Evolutionary conservation across 345 rosid species (phyloP), one percentile per base, ranked within the genome.

Genomic region (Camelina sativa): DNA sequence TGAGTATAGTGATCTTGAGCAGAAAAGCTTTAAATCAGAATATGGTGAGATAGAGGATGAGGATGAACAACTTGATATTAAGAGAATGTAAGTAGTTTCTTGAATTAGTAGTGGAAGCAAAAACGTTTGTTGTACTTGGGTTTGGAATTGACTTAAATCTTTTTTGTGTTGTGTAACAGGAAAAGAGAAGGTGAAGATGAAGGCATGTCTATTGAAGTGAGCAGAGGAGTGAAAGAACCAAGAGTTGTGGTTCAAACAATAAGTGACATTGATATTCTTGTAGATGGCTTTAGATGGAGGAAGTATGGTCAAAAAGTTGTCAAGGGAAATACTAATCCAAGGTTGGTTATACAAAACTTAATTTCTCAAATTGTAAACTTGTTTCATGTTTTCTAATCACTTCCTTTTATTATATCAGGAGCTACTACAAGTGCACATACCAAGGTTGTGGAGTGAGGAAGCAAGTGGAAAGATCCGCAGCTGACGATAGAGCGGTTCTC

Each of bases 221-320:
- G 80, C 84, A 89, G 90, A 79, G 89, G 97, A 78, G 91, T 92
- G 62, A 89, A 96, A 65, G 98, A 95, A 73, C 98, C 98, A 4
- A 89, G 97, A 78, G 97, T 95, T 62, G 97, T 92, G 23, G 98
- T 95, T 80, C 98, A 95, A 65, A 95, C 99, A 16, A 89, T 92
- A 25, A 95, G 99, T 80, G 96, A 90, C 67, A 92, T 95, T 59
- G 98, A 95, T 86, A 87, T 95, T 78, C 90, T 95, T 28, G 86
- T 89, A 51, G 99, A 95, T 88, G 99, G 99, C 0, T 95, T 89
- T 61, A 89, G 92, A 75, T 92, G 98, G 99, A 95, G 99, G 74
- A 95, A 92, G 73, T 95, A 92, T 76, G 99, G 99, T 64, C 99
- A 95, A 80, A 95, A 92, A 84, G 99, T 90, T 38, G 98, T 92